Evolutionary conservation across 164 flowering plant genomes (phyloP), one percentile per base, ranked within the genome.

Genomic region (Vitis amurensis): DNA sequence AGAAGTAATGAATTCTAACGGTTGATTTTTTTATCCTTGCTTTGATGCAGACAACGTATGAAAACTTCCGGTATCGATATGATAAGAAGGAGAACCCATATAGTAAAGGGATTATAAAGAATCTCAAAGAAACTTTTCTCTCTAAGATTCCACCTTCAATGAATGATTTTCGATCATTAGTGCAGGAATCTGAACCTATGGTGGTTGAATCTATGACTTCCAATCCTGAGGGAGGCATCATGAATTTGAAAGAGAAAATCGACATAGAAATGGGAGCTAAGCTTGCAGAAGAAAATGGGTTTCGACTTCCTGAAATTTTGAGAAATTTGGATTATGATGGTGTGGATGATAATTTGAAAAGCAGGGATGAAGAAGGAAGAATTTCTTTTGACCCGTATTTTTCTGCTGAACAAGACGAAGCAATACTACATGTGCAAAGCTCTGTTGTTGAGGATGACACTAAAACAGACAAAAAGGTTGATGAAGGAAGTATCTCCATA

Each of bases 51-150:
- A 91, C 99, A 7, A 92, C 99, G 8, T 95, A 95, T 68, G 99
- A 95, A 75, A 95, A 91, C 79, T 95, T 95, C 73, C 85, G 98
- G 8, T 87, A 87, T 73, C 85, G 93, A 67, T 95, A 95, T 86
- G 99, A 91, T 80, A 90, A 86, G 73, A 90, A 85, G 80, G 93
- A 86, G 77, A 95, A 95, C 71, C 97, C 96, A 63, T 85, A 82
- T 74, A 76, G 78, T 62, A 84, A 64, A 52, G 96, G 98, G 68
- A 50, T 77, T n/a, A 1, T 83, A 12, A 61, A 70, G 23, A 95
- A 93, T 75, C 63, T 91, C 23, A 77, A 48, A 68, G 93, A 88
- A 63, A 51, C 78, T 1, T 79, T 90, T 61, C 80, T 89, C 56
- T 74, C 91, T 7, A 78, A 59, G 67, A 87, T 88, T 55, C 90